Evolutionary conservation across 2,329 filamentous ascomycete species (phyloP).

Genomic region (Exophiala dermatitidis): DNA sequence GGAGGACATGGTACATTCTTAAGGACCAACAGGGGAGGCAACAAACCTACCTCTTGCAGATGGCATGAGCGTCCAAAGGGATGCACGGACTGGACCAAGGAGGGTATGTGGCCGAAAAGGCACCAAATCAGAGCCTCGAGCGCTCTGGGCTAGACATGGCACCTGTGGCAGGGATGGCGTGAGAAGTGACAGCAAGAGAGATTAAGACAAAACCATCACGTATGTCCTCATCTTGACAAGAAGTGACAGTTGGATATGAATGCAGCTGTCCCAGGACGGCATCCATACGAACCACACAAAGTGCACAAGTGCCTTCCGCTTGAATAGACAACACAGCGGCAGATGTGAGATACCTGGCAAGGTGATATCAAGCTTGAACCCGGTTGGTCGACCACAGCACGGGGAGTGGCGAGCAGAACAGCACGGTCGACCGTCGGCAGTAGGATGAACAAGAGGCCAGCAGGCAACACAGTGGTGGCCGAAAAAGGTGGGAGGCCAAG

Average conservation of each 20-base stretch:
- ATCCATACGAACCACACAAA: not conserved
- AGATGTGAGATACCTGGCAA: not conserved
- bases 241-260: not conserved
- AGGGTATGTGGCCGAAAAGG: slow-evolving; percentile 1
- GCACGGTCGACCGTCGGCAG: too few relatives aligned
- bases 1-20: not conserved
- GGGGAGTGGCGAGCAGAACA: too few relatives aligned
- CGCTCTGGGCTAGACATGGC: slow-evolving; percentile 13
- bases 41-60: not conserved
- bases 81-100: slow-evolving; percentile 1
- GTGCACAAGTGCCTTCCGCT: not conserved
- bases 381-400: too few relatives aligned
- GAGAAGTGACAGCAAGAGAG: slow-evolving; percentile 12
- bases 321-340: not conserved
- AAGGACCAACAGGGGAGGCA: slow-evolving; percentile 1
- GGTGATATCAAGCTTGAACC: too few relatives aligned
- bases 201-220: slow-evolving; percentile 8
- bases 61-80: not conserved
- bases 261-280: not conserved
- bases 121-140: slow-evolving; percentile 7
- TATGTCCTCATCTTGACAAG: not conserved
- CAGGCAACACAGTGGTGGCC: not conserved
- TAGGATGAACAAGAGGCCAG: not conserved
- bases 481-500: not conserved
- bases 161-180: slow-evolving; percentile 10